Evolutionary conservation across 1,284 basidiomycete genomes (phyloP), one percentile per base, ranked within the genome.

Genomic region (Athelia psychrophila): DNA sequence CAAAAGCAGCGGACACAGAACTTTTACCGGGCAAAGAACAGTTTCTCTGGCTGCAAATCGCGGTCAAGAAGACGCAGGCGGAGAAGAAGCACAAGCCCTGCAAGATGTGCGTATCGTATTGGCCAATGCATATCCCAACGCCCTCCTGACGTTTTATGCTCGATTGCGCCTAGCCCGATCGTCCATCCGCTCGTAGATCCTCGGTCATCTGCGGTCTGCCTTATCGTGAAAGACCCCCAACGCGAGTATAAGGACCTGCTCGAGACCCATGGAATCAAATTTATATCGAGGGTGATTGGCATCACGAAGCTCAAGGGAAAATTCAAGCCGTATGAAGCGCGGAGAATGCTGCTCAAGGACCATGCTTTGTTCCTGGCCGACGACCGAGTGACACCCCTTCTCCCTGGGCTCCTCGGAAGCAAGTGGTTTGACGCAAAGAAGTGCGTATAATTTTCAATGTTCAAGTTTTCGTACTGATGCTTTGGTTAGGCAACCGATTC

Each of bases 361-460:
- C 91, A 97, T 61, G 94, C 88, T 5, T 64, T 98, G 56, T 99
- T 98, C 73, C 77, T 99, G 32, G 94, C 93, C 19, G 96, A 99
- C 71, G 91, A 96, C 58, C 78, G 95, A 35, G 81, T 99, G 35
- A 76, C 97, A 22, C 86, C 90, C n/a, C 72, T 94, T 51, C 78
- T 98, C 55, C 96, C 96, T 2, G 85, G 84, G 54, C 70, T 98
- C 45, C 77, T 98, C 4, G 97, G 96, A 20, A 88, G 84, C 55
- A 91, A 89, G 60, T 98, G 94, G 79, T 95, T 98, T 60, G 81
- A 92, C 20, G 91, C 93, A 1, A 98, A 98, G 72, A 99, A 98
- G 93, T 94, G 62, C 46, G 79, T 70, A 16, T 6, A 40, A 24
- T 15, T 32, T 12, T 13, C 47, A 53, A 30, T 45, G 42, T 53